Percentiles rank a stretch among this genome's conserved stretches.
These are phyloP conservation scores for Leccinellum luteum DNA, from an alignment of 768 basidiomycete genomes.

Conservation along the genomic window DNA sequence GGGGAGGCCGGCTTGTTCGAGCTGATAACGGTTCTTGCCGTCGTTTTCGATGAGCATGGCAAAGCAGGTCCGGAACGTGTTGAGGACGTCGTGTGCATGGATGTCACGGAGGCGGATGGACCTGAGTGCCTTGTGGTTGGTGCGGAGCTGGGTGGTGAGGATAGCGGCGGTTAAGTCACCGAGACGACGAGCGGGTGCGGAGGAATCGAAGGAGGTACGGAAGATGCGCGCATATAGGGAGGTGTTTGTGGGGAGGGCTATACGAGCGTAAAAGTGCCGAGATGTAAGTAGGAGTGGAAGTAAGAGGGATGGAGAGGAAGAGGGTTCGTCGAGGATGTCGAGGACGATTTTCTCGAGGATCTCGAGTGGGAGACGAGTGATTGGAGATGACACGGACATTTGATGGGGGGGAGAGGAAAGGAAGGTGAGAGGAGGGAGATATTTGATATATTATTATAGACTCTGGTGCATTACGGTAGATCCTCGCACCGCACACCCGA, in stretches of 20 bases:
- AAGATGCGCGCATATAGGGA: slow-evolving; percentile 56
- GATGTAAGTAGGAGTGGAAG: slow-evolving; percentile 49
- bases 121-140: slow-evolving; percentile 33
- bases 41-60: slow-evolving; percentile 67
- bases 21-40: slow-evolving; percentile 58
- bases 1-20: slow-evolving; percentile 50
- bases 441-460: background rate
- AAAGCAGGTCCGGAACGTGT: slow-evolving; percentile 45
- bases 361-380: slow-evolving; percentile 40
- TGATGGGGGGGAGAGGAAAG: slow-evolving; percentile 9
- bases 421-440: background rate
- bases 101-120: slow-evolving; percentile 34
- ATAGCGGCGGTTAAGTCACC: slow-evolving; percentile 35
- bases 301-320: slow-evolving; percentile 36
- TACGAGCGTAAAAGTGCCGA: slow-evolving; percentile 35
- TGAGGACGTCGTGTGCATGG: slow-evolving; percentile 28
- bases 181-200: slow-evolving; percentile 52
- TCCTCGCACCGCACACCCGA: background rate
- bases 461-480: background rate
- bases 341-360: slow-evolving; percentile 51
- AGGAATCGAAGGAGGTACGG: slow-evolving; percentile 52
- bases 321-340: slow-evolving; percentile 31
- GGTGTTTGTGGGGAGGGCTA: slow-evolving; percentile 25
- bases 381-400: slow-evolving; percentile 24
- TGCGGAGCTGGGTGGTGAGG: slow-evolving; percentile 40